phyloP scores from a whole-genome alignment of 1,284 basidiomycete genomes.

The Chondrostereum purpureum region DNA sequence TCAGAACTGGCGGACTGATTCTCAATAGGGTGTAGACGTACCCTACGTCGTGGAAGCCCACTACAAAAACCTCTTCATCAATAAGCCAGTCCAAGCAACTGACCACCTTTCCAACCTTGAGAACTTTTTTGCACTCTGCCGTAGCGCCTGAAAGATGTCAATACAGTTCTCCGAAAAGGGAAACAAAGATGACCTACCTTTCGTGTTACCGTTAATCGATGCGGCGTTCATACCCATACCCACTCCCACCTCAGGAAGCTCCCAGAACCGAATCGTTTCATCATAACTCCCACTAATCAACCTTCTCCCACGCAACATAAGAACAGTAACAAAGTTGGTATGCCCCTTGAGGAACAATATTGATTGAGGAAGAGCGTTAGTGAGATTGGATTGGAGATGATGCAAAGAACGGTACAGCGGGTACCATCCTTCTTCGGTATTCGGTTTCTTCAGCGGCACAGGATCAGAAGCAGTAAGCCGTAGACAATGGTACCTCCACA shows the following conservation, averaged over 20 bases:
- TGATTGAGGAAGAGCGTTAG: conserved; percentile 66
- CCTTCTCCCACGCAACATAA: conserved; percentile 71
- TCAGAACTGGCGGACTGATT: neutral
- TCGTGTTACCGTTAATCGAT: conserved; percentile 8
- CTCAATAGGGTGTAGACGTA: conserved; percentile 27
- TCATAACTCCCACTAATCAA: conserved; percentile 88
- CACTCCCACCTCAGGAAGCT: conserved; percentile 24
- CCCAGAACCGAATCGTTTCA: conserved; percentile 87
- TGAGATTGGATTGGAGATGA: conserved; percentile 84
- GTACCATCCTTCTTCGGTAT: conserved; percentile 66
- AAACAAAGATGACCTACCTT: neutral
- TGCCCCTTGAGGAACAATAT: conserved; percentile 78
- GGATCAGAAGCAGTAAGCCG: conserved; percentile 73
- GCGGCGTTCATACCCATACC: conserved; percentile 15
- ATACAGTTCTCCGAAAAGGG: neutral
- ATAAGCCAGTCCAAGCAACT: conserved; percentile 85
- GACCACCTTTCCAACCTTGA: conserved; percentile 80
- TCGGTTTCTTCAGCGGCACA: conserved; percentile 52
- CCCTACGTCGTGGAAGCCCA: conserved; percentile 90
- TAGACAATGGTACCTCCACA: conserved; percentile 77
- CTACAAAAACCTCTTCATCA: conserved; percentile 86
- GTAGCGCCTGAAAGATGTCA: neutral
- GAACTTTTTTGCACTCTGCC: conserved; percentile 74
- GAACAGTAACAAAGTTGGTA: conserved; percentile 82
- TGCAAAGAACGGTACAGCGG: conserved; percentile 77